These are phyloP conservation scores for Vigna radiata DNA, from an alignment of 306 rosid genomes.

Conservation along the genomic window DNA sequence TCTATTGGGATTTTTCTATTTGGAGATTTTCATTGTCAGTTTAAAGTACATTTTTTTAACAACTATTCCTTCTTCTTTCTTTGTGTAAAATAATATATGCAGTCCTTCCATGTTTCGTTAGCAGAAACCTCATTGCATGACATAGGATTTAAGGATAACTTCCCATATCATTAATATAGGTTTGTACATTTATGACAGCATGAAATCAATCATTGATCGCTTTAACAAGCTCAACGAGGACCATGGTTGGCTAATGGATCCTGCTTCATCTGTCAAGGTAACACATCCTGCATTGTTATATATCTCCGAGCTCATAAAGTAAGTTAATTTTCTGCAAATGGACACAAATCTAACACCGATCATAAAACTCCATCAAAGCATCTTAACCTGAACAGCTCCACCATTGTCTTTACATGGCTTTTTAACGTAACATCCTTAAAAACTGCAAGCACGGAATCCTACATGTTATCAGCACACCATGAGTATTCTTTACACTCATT, in stretches of 20 bases:
- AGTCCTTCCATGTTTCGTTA: background rate
- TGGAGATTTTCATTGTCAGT: too few species aligned
- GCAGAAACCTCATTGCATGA: background rate
- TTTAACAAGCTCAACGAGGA: conserved; percentile 52
- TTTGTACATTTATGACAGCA: conserved; percentile 42
- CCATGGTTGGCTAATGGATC: conserved; percentile 44
- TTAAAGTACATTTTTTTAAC: background rate
- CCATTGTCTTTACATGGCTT: background rate
- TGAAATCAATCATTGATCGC: conserved; percentile 56
- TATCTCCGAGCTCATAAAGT: background rate
- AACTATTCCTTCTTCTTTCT: too few species aligned
- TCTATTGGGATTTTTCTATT: too few species aligned
- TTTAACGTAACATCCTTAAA: too few species aligned
- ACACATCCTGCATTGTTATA: background rate
- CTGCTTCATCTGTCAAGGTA: conserved; percentile 58
- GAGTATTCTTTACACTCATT: too few species aligned
- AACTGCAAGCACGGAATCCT: too few species aligned
- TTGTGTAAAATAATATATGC: background rate
- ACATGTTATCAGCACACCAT: too few species aligned
- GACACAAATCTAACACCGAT: too few species aligned
- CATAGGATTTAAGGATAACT: background rate
- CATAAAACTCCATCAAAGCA: too few species aligned
- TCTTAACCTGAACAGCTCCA: background rate
- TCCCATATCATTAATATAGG: background rate
- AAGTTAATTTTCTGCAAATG: background rate